These are phyloP conservation scores for Poa annua DNA, from an alignment of 176 grass and related monocot species.

Conservation along the genomic window DNA sequence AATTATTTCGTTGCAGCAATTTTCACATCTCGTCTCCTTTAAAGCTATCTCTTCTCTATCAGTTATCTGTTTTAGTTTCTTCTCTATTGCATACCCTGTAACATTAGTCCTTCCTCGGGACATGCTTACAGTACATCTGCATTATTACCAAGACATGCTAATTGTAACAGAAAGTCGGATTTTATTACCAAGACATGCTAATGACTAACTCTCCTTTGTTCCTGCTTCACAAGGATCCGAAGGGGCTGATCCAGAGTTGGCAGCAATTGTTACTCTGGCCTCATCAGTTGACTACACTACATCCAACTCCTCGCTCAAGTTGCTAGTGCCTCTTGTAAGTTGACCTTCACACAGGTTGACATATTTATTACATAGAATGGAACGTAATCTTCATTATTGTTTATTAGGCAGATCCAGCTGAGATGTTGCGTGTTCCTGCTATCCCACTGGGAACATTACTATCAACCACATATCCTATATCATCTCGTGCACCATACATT, in stretches of 20 bases:
- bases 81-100: neutral
- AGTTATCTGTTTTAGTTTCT: conserved; percentile 14
- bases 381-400: conserved; percentile 44
- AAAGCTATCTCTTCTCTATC: neutral
- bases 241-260: conserved; percentile 61
- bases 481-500: conserved; percentile 72
- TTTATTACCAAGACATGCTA: conserved; percentile 15
- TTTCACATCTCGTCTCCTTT: conserved; percentile 18
- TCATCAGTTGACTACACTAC: conserved; percentile 97
- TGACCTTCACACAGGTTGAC: conserved; percentile 12
- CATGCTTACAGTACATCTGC: neutral
- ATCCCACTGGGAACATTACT: conserved; percentile 77
- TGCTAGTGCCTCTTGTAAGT: conserved; percentile 89
- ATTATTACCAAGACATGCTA: conserved; percentile 20
- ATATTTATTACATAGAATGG: conserved; percentile 28
- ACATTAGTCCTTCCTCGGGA: neutral
- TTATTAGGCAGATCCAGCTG: conserved; percentile 84
- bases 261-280: conserved; percentile 82
- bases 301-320: conserved; percentile 92
- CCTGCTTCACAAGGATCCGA: conserved; percentile 57
- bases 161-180: neutral
- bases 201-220: conserved; percentile 29
- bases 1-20: conserved; percentile 9
- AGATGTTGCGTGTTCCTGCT: conserved; percentile 81
- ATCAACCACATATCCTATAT: conserved; percentile 79